These are phyloP conservation scores for Trichoderma pleuroti DNA, from an alignment of 2,329 filamentous ascomycete genomes.

Conservation along the genomic window DNA sequence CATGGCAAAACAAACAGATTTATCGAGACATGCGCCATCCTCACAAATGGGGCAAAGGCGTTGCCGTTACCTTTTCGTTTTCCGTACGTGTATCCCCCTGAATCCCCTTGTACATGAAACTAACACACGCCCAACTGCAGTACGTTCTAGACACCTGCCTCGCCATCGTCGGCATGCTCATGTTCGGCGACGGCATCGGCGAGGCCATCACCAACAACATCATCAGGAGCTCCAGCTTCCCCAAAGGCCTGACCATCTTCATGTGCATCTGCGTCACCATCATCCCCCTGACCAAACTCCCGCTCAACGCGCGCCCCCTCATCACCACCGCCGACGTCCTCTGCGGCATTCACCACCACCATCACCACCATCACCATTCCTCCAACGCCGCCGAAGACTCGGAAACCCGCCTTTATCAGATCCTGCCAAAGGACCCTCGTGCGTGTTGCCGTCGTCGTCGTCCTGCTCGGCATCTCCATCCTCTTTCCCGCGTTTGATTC, in stretches of 20 bases:
- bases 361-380: conserved; percentile 28
- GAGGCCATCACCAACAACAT: conserved; percentile 93
- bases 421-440: conserved; percentile 54
- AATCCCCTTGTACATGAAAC: no score
- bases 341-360: conserved; percentile 61
- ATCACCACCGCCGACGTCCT: conserved; percentile 80
- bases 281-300: conserved; percentile 94
- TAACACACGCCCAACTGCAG: conserved; percentile 36
- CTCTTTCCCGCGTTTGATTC: conserved; percentile 75
- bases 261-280: conserved; percentile 86
- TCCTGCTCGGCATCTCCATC: conserved; percentile 72
- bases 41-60: conserved; percentile 70
- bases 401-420: conserved; percentile 40
- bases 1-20: conserved; percentile 39
- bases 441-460: conserved; percentile 62
- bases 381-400: conserved; percentile 40
- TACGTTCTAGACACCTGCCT: conserved; percentile 78
- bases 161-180: conserved; percentile 79
- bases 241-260: conserved; percentile 66
- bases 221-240: conserved; percentile 70
- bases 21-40: conserved; percentile 68
- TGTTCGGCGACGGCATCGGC: conserved; percentile 87
- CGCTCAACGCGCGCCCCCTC: conserved; percentile 83
- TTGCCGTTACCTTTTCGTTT: conserved; percentile 80
- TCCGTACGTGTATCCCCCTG: conserved; percentile 58